Evolutionary conservation across 176 grass and related monocot species (phyloP).

Genomic region (Musa troglodytarum): DNA sequence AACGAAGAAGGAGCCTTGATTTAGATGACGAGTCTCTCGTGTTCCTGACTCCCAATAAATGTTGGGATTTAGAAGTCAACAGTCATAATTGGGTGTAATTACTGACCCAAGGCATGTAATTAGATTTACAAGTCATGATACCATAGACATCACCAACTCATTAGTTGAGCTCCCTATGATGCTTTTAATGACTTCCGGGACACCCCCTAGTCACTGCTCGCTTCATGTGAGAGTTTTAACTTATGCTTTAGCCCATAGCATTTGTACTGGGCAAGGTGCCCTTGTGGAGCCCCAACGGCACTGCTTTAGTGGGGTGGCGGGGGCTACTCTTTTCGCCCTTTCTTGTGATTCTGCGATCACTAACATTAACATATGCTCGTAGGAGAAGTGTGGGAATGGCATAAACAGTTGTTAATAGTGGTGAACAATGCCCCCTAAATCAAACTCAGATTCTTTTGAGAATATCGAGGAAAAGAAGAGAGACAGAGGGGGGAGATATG

Average conservation of each 20-base stretch:
- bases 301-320: background rate
- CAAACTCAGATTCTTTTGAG: conserved; percentile 1
- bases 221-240: background rate
- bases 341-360: conserved; percentile 1
- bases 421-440: background rate
- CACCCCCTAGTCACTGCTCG: too few species aligned
- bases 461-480: background rate
- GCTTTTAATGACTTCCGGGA: too few species aligned
- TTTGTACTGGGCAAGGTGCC: background rate
- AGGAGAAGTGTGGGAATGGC: background rate
- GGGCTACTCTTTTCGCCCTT: background rate
- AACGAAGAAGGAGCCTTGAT: too few species aligned
- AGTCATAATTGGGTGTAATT: too few species aligned
- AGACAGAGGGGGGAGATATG: background rate
- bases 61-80: too few species aligned
- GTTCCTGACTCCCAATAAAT: too few species aligned
- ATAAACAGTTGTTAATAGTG: background rate
- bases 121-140: too few species aligned
- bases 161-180: too few species aligned
- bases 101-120: too few species aligned
- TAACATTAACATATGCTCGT: background rate
- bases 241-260: background rate
- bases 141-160: too few species aligned
- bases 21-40: too few species aligned
- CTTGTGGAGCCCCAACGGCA: too few species aligned